These are phyloP conservation scores for Mucor indicus DNA, from an alignment of 371 early-diverging fungal genomes.

Conservation along the genomic window DNA sequence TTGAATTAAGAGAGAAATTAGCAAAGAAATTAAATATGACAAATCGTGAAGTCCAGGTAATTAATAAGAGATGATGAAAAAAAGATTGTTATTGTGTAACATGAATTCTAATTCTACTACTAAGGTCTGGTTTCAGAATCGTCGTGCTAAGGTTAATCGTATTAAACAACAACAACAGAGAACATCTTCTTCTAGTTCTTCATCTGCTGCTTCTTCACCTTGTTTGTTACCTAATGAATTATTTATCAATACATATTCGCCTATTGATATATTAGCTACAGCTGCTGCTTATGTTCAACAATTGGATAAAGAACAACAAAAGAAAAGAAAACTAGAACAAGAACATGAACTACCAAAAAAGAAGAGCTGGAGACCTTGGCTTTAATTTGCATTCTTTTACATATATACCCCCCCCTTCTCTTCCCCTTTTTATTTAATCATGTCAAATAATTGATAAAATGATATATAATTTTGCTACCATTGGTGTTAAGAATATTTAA, in stretches of 20 bases:
- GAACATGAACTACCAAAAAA: slow-evolving; percentile 1
- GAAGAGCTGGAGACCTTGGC: slow-evolving; percentile 27
- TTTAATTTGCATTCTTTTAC: no score
- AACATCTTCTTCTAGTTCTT: slow-evolving; percentile 3
- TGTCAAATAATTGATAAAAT: no score
- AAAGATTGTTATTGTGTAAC: neutral
- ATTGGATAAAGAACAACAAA: slow-evolving; percentile 27
- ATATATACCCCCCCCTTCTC: no score
- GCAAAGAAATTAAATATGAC: slow-evolving; percentile 88
- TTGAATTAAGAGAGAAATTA: slow-evolving; percentile 79
- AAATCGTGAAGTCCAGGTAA: slow-evolving; percentile 88
- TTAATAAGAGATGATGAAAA: neutral
- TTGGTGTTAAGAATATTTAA: no score
- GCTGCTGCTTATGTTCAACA: slow-evolving; percentile 50
- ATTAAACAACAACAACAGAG: slow-evolving; percentile 14
- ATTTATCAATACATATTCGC: slow-evolving; percentile 17
- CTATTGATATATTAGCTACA: slow-evolving; percentile 46
- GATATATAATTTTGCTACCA: no score
- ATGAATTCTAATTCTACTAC: neutral
- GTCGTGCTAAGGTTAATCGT: slow-evolving; percentile 26
- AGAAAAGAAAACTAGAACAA: slow-evolving; percentile 11
- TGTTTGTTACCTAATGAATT: slow-evolving; percentile 21
- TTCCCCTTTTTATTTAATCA: no score
- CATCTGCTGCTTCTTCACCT: slow-evolving; percentile 16
- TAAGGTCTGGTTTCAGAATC: slow-evolving; percentile 32